These are phyloP conservation scores for Schwanniomyces occidentalis DNA, from an alignment of 805 yeast genomes.

Conservation along the genomic window DNA sequence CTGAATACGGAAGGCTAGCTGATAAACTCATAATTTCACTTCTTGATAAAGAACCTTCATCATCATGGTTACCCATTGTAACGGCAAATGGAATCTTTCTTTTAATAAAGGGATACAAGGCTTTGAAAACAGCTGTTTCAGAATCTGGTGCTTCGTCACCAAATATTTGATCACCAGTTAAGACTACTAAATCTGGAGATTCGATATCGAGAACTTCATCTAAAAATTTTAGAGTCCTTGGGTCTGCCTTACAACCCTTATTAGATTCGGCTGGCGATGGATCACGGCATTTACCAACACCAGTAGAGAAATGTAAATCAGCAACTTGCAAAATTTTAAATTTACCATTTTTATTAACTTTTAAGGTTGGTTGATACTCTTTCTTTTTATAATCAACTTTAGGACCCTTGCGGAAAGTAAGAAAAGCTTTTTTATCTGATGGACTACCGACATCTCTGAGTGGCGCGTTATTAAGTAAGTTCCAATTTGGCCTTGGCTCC, in stretches of 20 bases:
- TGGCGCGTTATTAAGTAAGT: constrained; percentile 25
- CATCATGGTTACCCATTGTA: constrained; percentile 92
- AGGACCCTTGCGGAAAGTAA: constrained; percentile 39
- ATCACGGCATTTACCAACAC: constrained; percentile 77
- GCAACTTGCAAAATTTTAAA: constrained; percentile 88
- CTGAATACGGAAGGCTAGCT: constrained; percentile 63
- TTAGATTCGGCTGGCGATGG: constrained; percentile 54
- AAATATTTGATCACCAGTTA: constrained; percentile 90
- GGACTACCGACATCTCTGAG: constrained; percentile 21
- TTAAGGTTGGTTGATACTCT: constrained; percentile 31
- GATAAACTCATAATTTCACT: constrained; percentile 59
- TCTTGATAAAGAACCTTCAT: constrained; percentile 71
- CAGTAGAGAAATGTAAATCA: constrained; percentile 88
- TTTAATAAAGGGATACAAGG: constrained; percentile 63
- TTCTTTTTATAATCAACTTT: constrained; percentile 25
- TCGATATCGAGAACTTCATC: constrained; percentile 68
- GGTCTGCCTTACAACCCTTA: constrained; percentile 74
- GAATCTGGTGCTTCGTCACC: constrained; percentile 82
- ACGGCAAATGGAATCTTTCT: constrained; percentile 80
- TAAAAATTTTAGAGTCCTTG: constrained; percentile 63
- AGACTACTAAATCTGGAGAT: constrained; percentile 78
- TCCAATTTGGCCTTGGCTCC: constrained; percentile 80
- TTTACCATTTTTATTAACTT: constrained; percentile 42
- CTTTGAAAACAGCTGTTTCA: constrained; percentile 78
- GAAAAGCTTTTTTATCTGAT: constrained; percentile 20